Evolutionary conservation across 2,329 filamentous ascomycete genomes (phyloP).

Genomic region (Bipolaris gigantea): DNA sequence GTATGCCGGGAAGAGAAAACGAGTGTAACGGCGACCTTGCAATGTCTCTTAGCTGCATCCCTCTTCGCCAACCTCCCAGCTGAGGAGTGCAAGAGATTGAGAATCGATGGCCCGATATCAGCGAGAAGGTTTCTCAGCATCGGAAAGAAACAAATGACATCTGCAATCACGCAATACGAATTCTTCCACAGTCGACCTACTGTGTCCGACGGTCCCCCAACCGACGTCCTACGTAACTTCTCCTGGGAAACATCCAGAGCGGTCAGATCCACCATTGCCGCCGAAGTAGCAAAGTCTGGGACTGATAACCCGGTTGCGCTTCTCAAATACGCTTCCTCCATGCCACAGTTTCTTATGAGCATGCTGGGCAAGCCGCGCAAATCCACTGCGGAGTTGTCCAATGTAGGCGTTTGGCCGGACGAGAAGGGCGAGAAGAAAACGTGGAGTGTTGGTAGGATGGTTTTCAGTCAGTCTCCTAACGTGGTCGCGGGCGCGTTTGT

Average conservation of each 20-base stretch:
- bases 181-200: constrained; percentile 13
- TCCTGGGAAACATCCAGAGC: constrained; percentile 25
- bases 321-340: constrained; percentile 47
- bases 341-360: constrained; percentile 42
- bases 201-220: neutral
- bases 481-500: constrained; percentile 45
- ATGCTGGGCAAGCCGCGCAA: constrained; percentile 46
- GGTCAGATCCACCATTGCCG: constrained; percentile 19
- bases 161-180: constrained; percentile 23
- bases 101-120: constrained; percentile 44
- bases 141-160: constrained; percentile 35
- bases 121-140: neutral
- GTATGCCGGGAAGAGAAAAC: constrained; percentile 44
- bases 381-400: constrained; percentile 51
- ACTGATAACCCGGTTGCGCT: constrained; percentile 43
- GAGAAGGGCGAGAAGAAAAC: neutral
- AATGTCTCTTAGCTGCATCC: constrained; percentile 45
- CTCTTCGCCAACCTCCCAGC: constrained; percentile 40
- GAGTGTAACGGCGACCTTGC: constrained; percentile 48
- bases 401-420: constrained; percentile 46
- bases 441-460: constrained; percentile 44
- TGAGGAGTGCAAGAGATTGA: constrained; percentile 34
- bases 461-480: constrained; percentile 51
- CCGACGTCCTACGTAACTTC: constrained; percentile 10
- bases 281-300: constrained; percentile 21